Percentiles rank a stretch among this genome's conserved stretches.
phyloP scores from a whole-genome alignment of 306 rosid species.

The Prunus davidiana region DNA sequence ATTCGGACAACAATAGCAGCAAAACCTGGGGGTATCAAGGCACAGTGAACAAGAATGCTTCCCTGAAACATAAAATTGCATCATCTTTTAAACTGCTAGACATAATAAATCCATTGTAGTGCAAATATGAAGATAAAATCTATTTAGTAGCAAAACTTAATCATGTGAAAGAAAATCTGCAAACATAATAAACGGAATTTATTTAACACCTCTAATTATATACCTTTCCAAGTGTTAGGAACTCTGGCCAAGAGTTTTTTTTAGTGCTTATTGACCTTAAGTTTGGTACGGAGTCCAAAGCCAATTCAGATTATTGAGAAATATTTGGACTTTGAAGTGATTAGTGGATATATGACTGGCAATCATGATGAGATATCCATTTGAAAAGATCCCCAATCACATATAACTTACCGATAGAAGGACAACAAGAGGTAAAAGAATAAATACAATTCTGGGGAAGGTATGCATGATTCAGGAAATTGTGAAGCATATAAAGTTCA shows the following conservation, averaged over 20 bases:
- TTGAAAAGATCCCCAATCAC: not conserved
- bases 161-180: not conserved
- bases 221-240: not conserved
- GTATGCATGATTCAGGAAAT: not conserved
- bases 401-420: not conserved
- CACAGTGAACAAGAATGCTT: slow-evolving; percentile 57
- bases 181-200: not conserved
- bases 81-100: not conserved
- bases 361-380: not conserved
- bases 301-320: too few species aligned
- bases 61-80: slow-evolving; percentile 36
- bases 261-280: not conserved
- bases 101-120: not conserved
- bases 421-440: not conserved
- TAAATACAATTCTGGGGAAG: not conserved
- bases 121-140: not conserved
- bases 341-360: not conserved
- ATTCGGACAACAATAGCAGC: slow-evolving; percentile 60
- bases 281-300: not conserved
- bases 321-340: not conserved
- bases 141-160: not conserved
- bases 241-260: not conserved
- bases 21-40: slow-evolving; percentile 30
- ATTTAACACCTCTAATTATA: not conserved
- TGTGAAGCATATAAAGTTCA: not conserved